Evolutionary conservation across 495 filamentous ascomycete species (phyloP).

Genomic region (Aspergillus ostianus): DNA sequence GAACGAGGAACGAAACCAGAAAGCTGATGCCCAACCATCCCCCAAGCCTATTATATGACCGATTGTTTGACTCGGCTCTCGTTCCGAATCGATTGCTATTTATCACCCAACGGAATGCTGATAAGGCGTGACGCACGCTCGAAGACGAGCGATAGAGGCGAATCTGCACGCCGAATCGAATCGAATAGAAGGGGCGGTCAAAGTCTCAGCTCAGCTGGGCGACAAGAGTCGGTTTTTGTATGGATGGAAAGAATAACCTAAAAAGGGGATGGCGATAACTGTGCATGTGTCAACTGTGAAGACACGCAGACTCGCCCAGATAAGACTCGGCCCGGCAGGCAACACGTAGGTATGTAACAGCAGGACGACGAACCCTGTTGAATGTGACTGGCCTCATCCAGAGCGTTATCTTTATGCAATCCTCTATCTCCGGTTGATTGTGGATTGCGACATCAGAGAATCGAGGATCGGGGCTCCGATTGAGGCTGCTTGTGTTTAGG

Average conservation of each 20-base stretch:
- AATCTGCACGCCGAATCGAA: constrained; percentile 1
- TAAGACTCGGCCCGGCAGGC: background rate
- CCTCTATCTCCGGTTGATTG: background rate
- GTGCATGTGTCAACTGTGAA: background rate
- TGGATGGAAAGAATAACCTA: constrained; percentile 3
- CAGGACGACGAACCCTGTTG: background rate
- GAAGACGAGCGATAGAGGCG: constrained; percentile 2
- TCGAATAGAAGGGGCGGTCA: background rate
- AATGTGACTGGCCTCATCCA: background rate
- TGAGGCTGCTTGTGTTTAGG: background rate
- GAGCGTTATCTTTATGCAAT: background rate
- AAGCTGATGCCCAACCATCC: background rate
- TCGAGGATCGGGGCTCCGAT: background rate
- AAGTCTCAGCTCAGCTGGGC: constrained; percentile 5
- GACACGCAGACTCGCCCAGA: background rate
- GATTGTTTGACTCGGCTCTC: background rate
- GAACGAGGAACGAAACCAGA: background rate
- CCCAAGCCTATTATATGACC: background rate
- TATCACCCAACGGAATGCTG: constrained; percentile 7
- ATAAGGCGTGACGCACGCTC: constrained; percentile 7
- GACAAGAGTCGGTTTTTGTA: constrained; percentile 5
- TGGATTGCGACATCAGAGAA: background rate
- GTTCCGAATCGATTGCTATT: background rate
- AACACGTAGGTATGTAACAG: background rate
- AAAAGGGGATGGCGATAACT: constrained; percentile 2